Conservation (phyloP, 164 flowering plant genomes). For the Kalanchoe fedtschenkoi region DNA sequence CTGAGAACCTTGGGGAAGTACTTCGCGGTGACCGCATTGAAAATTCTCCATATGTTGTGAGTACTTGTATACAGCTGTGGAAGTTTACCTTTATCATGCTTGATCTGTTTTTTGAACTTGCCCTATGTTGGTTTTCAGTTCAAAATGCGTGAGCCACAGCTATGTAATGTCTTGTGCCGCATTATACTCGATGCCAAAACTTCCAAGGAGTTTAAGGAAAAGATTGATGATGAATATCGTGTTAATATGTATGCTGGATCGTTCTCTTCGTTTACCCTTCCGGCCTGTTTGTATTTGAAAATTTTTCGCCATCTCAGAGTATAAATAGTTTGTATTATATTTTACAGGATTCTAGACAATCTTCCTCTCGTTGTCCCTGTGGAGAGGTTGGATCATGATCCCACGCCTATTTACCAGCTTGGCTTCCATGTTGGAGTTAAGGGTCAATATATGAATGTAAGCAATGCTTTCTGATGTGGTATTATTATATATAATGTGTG, state of each 20-base stretch:
- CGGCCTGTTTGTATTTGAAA: neutral
- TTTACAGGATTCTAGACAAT: slow-evolving; percentile 79
- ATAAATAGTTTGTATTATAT: slow-evolving; percentile 9
- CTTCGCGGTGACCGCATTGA: slow-evolving; percentile 20
- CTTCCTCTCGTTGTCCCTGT: slow-evolving; percentile 85
- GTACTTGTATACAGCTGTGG: neutral
- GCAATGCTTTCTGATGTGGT: slow-evolving; percentile 3
- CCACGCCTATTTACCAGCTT: slow-evolving; percentile 54
- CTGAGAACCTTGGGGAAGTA: slow-evolving; percentile 34
- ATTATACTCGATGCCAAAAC: slow-evolving; percentile 37
- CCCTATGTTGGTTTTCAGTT: too few relatives aligned
- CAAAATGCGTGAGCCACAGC: too few relatives aligned
- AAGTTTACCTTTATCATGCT: too few relatives aligned
- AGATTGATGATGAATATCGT: slow-evolving; percentile 64
- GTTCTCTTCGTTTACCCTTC: neutral
- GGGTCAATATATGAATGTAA: slow-evolving; percentile 66
- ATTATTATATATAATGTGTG: neutral
- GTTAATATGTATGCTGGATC: slow-evolving; percentile 61
- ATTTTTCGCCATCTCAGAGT: neutral
- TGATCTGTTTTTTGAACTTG: too few relatives aligned
- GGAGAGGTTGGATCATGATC: slow-evolving; percentile 51
- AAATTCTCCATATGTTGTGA: too few relatives aligned
- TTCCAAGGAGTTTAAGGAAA: slow-evolving; percentile 57
- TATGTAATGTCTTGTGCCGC: too few relatives aligned
- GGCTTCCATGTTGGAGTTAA: slow-evolving; percentile 79